Percentiles rank a stretch among this genome's conserved stretches.
Evolutionary conservation across 83 land plant genomes (phyloP).

Genomic region (Isoetes engelmannii): DNA sequence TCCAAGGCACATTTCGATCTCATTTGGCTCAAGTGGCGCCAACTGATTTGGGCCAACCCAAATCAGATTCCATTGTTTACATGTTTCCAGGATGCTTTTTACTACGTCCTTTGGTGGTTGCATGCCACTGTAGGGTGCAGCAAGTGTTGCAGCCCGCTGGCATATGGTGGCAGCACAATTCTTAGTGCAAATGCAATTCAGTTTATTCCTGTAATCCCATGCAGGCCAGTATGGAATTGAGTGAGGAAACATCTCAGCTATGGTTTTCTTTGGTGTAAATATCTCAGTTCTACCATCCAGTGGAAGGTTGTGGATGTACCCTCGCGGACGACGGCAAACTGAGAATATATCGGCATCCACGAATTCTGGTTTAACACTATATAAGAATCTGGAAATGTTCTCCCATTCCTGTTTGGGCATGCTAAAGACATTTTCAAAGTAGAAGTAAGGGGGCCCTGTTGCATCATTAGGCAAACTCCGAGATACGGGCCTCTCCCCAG

Average conservation of each 20-base stretch:
- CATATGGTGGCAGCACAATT: too few species aligned
- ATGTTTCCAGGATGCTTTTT: conserved; percentile 27
- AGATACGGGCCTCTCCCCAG: conserved; percentile 9
- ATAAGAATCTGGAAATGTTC: conserved; percentile 45
- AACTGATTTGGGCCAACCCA: conserved; percentile 15
- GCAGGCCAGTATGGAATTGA: conserved; percentile 66
- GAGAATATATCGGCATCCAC: conserved; percentile 53
- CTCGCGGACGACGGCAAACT: conserved; percentile 54
- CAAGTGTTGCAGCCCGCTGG: too few species aligned
- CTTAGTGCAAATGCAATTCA: conserved; percentile 23
- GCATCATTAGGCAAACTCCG: conserved; percentile 6
- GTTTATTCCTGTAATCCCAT: conserved; percentile 66
- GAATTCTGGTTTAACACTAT: conserved; percentile 54
- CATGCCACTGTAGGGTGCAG: too few species aligned
- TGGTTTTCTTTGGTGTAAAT: conserved; percentile 47
- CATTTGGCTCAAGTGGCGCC: conserved; percentile 49
- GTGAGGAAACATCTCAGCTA: conserved; percentile 55
- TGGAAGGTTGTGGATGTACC: conserved; percentile 87
- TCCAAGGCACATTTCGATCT: conserved; percentile 45
- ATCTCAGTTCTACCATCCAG: conserved; percentile 39
- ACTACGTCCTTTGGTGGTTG: conserved; percentile 19
- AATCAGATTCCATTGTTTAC: neutral
- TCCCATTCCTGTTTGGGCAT: conserved; percentile 48
- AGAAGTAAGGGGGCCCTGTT: conserved; percentile 54
- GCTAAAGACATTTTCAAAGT: conserved; percentile 64